A percentile compares a stretch with the other conserved stretches of the same genome.
Evolutionary conservation across 164 flowering plant species (phyloP).

Genomic region (Paratinospora sagittata): DNA sequence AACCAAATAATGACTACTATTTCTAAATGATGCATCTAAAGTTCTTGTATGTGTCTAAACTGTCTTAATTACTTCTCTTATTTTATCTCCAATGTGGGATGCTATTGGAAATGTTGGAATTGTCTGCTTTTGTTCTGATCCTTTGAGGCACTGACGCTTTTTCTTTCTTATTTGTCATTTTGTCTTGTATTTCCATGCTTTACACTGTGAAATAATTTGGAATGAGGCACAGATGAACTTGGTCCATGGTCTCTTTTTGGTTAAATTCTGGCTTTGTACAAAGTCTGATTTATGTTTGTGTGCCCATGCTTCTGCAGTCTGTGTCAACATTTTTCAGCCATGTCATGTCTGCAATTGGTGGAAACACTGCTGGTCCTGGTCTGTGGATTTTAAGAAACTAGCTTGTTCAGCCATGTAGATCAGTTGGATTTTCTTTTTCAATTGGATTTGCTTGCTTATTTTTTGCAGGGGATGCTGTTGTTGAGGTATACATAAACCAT

Average conservation of each 20-base stretch:
- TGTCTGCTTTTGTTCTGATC: not conserved
- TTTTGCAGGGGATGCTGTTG: slow-evolving; percentile 89
- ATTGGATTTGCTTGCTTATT: not conserved
- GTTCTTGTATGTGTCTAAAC: too few relatives aligned
- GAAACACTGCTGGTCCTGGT: slow-evolving; percentile 98
- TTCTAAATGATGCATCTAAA: too few relatives aligned
- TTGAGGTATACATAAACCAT: slow-evolving; percentile 94
- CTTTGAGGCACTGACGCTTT: not conserved
- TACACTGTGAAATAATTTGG: not conserved
- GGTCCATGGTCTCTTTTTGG: not conserved
- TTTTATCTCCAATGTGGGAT: too few relatives aligned
- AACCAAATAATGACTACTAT: too few relatives aligned
- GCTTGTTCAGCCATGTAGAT: not conserved
- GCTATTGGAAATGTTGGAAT: not conserved
- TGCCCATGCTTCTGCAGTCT: slow-evolving; percentile 41
- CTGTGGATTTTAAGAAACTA: not conserved
- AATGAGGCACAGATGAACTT: not conserved
- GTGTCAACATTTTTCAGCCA: slow-evolving; percentile 92
- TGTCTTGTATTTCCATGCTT: not conserved
- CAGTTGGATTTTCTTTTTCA: not conserved
- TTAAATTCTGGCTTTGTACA: not conserved
- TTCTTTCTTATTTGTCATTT: not conserved
- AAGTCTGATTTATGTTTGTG: not conserved
- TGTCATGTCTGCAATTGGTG: slow-evolving; percentile 93
- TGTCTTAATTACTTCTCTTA: too few relatives aligned